These are phyloP conservation scores for Pyricularia grisea DNA, from an alignment of 2,329 filamentous ascomycete genomes.

Conservation along the genomic window DNA sequence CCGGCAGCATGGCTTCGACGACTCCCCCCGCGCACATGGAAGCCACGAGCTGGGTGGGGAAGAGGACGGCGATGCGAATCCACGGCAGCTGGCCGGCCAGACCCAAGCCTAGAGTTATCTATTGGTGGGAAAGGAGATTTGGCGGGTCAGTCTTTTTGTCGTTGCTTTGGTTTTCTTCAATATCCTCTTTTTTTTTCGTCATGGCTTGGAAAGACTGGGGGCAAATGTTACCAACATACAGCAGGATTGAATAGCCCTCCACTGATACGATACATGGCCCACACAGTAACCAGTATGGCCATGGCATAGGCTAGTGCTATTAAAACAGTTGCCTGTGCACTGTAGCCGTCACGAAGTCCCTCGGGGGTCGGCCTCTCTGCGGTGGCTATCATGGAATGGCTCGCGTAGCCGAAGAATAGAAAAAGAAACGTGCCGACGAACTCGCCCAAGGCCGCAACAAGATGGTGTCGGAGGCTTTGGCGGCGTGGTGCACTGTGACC, in stretches of 20 bases:
- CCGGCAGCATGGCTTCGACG: conserved; percentile 43
- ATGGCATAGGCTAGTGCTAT: conserved; percentile 32
- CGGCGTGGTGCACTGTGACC: not conserved
- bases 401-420: conserved; percentile 30
- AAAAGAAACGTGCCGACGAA: conserved; percentile 33
- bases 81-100: conserved; percentile 37
- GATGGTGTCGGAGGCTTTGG: conserved; percentile 2
- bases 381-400: conserved; percentile 3
- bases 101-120: conserved; percentile 41
- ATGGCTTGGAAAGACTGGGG: not conserved
- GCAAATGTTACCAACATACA: conserved; percentile 13
- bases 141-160: not conserved
- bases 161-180: not conserved
- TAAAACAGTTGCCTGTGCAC: conserved; percentile 17
- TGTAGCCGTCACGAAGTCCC: not conserved
- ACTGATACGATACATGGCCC: conserved; percentile 39
- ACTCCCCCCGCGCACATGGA: conserved; percentile 45
- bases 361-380: not conserved
- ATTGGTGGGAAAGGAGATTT: not conserved
- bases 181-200: not conserved
- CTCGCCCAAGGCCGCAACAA: conserved; percentile 28
- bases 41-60: conserved; percentile 41
- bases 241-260: conserved; percentile 30
- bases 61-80: conserved; percentile 33
- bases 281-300: conserved; percentile 35